These are phyloP conservation scores for Vaccinium vitisidaea DNA, from an alignment of 148 eudicot genomes.

Conservation along the genomic window DNA sequence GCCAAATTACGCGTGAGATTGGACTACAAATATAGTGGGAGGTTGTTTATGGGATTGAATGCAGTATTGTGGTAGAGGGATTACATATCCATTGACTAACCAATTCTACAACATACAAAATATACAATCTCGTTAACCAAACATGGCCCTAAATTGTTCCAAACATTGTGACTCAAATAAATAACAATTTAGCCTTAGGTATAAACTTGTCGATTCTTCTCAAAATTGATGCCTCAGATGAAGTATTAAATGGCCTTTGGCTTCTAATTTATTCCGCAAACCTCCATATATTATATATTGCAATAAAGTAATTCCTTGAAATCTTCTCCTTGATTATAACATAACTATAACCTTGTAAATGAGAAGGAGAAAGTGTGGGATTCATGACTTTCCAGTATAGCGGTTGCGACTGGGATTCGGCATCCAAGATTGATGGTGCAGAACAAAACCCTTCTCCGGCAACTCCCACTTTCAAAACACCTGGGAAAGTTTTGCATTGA, in stretches of 20 bases:
- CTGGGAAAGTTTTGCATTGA: constrained; percentile 25
- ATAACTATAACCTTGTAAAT: constrained; percentile 60
- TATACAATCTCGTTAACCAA: not conserved
- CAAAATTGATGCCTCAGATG: not conserved
- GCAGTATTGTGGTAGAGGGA: no score
- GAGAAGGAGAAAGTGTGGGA: constrained; percentile 92
- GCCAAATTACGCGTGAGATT: no score
- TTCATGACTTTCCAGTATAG: constrained; percentile 81
- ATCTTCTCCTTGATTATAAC: not conserved
- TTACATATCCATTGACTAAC: not conserved
- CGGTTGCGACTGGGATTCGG: constrained; percentile 26
- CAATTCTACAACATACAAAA: not conserved
- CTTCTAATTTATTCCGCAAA: not conserved
- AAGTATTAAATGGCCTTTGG: not conserved
- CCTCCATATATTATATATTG: not conserved
- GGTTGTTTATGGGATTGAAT: no score
- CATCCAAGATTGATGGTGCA: constrained; percentile 30
- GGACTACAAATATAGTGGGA: no score
- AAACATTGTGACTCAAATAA: not conserved
- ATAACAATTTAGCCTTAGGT: not conserved
- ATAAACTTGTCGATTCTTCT: not conserved
- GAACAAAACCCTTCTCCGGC: constrained; percentile 64
- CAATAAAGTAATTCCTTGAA: not conserved
- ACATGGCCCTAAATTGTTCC: not conserved
- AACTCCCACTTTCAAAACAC: constrained; percentile 30